Conservation (phyloP, 1,139 yeast species). For the Debaryomyces singareniensis region DNA sequence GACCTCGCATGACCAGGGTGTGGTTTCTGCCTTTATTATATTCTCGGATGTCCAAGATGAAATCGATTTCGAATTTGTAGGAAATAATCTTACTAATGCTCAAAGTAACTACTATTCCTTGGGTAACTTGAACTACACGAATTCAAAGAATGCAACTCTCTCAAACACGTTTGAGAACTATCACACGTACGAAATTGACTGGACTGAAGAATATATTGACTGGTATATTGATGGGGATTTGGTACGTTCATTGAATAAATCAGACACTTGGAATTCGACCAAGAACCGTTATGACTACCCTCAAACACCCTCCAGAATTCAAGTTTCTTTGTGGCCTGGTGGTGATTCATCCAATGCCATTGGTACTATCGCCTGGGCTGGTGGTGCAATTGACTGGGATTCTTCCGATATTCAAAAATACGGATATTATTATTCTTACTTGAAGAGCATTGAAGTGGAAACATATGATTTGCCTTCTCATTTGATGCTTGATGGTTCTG, state of each 20-base stretch:
- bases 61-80: constrained; percentile 83
- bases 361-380: constrained; percentile 93
- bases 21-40: constrained; percentile 77
- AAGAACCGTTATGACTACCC: constrained; percentile 59
- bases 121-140: constrained; percentile 65
- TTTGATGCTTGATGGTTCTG: constrained; percentile 19
- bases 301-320: constrained; percentile 87
- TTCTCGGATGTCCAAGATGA: constrained; percentile 88
- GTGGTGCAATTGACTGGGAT: constrained; percentile 83
- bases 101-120: constrained; percentile 78
- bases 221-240: constrained; percentile 73
- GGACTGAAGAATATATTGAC: constrained; percentile 65
- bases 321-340: constrained; percentile 91
- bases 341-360: constrained; percentile 57
- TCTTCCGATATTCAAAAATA: constrained; percentile 62
- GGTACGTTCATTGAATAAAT: constrained; percentile 61
- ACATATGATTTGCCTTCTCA: constrained; percentile 62
- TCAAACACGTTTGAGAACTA: constrained; percentile 56
- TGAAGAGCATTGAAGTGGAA: constrained; percentile 54
- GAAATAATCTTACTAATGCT: constrained; percentile 56
- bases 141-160: constrained; percentile 42
- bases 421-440: constrained; percentile 71
- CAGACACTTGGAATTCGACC: constrained; percentile 66
- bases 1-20: constrained; percentile 74
- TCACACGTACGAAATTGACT: constrained; percentile 77